Evolutionary conservation across 2,329 filamentous ascomycete genomes (phyloP).

Genomic region (Botryotinia calthae): DNA sequence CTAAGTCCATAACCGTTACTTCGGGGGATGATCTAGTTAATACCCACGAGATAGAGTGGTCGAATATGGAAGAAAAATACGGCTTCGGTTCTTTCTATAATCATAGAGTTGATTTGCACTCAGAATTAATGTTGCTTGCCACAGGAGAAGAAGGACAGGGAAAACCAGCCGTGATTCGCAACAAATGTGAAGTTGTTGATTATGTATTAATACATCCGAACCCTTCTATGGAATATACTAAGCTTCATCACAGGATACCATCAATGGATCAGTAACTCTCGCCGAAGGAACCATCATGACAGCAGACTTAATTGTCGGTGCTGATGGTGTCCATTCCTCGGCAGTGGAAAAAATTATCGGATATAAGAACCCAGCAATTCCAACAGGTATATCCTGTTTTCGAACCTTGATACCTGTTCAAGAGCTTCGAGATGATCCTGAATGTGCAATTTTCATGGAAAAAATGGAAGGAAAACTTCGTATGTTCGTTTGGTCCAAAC

Average conservation of each 20-base stretch:
- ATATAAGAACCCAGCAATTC: conserved; percentile 3
- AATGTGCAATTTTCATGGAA: conserved; percentile 39
- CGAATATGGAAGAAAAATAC: conserved; percentile 23
- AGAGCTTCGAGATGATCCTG: conserved; percentile 39
- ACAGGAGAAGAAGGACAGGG: conserved; percentile 41
- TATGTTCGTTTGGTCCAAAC: conserved; percentile 42
- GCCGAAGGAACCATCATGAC: conserved; percentile 45
- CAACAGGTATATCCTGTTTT: conserved; percentile 29
- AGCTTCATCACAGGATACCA: conserved; percentile 1
- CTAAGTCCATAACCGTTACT: conserved; percentile 41
- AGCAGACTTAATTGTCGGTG: conserved; percentile 53
- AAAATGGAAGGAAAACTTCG: conserved; percentile 27
- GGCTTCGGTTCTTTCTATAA: conserved; percentile 50
- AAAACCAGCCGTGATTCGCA: conserved; percentile 41
- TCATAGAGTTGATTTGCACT: conserved; percentile 54
- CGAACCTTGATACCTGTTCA: conserved; percentile 30
- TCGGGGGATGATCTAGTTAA: conserved; percentile 22
- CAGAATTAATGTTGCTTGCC: conserved; percentile 49
- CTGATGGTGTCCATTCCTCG: conserved; percentile 48
- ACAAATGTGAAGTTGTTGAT: conserved; percentile 42
- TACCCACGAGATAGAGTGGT: conserved; percentile 24
- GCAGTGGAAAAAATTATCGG: background rate
- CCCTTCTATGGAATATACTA: background rate
- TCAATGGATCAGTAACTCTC: conserved; percentile 44
- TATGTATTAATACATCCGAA: conserved; percentile 20